Conservation (phyloP, 2,329 filamentous ascomycete genomes). For the Ramularia endophylla region DNA sequence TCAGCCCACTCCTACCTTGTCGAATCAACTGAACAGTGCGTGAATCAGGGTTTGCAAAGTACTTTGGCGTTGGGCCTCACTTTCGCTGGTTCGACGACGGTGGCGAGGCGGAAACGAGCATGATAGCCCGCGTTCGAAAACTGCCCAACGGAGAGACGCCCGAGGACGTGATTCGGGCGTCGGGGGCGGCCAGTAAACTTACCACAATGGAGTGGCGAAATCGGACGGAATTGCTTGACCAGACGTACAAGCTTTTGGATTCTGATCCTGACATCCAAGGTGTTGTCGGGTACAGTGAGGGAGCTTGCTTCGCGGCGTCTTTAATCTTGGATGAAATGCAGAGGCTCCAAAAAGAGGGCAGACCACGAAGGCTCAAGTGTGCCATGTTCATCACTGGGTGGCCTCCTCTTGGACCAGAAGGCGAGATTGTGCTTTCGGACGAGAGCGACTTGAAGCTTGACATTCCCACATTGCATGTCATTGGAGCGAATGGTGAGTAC, state of each 20-base stretch:
- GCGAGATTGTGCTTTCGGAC: constrained; percentile 35
- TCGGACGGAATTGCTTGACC: constrained; percentile 24
- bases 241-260: constrained; percentile 42
- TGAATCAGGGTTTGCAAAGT: constrained; percentile 51
- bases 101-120: constrained; percentile 35
- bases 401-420: constrained; percentile 35
- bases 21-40: constrained; percentile 48
- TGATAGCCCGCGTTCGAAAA: constrained; percentile 49
- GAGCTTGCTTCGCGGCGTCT: constrained; percentile 51
- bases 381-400: constrained; percentile 47
- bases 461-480: constrained; percentile 38
- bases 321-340: constrained; percentile 48
- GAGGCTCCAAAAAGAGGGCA: constrained; percentile 32
- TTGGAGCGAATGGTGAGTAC: constrained; percentile 27
- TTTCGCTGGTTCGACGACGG: constrained; percentile 51
- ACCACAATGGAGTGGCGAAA: constrained; percentile 43
- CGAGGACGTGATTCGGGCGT: constrained; percentile 37
- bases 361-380: constrained; percentile 37
- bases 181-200: constrained; percentile 35
- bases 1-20: no score
- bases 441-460: constrained; percentile 36
- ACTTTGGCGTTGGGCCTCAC: constrained; percentile 52
- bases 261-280: constrained; percentile 45
- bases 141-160: constrained; percentile 48
- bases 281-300: constrained; percentile 57